Conservation (phyloP, 2,329 filamentous ascomycete genomes). For the Cucurbitaria berberidis region DNA sequence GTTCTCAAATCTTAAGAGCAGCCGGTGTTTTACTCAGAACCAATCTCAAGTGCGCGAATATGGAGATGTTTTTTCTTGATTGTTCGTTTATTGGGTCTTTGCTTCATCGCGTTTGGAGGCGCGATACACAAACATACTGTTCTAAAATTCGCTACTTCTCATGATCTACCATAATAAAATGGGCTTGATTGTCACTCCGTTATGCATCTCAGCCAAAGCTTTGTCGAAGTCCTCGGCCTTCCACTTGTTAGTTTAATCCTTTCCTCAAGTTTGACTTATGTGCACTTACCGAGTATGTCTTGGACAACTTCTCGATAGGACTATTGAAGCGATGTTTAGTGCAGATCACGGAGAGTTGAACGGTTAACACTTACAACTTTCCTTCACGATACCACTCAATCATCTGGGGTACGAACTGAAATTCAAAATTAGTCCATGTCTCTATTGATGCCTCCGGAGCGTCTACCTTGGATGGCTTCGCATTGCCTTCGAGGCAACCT, state of each 20-base stretch:
- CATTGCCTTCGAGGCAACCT: conserved; percentile 57
- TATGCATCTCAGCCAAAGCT: conserved; percentile 54
- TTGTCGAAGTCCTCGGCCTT: conserved; percentile 50
- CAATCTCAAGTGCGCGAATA: too few relatives aligned
- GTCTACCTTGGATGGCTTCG: conserved; percentile 42
- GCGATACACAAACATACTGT: too few relatives aligned
- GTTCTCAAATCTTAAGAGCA: too few relatives aligned
- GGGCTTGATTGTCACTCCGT: conserved; percentile 50
- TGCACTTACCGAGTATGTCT: conserved; percentile 46
- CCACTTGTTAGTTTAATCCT: neutral
- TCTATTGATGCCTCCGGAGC: neutral
- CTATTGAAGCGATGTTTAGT: conserved; percentile 1
- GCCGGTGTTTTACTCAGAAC: too few relatives aligned
- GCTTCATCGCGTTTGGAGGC: too few relatives aligned
- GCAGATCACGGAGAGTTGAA: neutral
- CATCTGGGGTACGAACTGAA: conserved; percentile 54
- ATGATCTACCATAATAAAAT: conserved; percentile 47
- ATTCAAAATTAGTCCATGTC: neutral
- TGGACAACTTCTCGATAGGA: conserved; percentile 55
- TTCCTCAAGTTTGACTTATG: neutral
- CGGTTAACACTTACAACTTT: conserved; percentile 40
- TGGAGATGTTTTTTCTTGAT: too few relatives aligned
- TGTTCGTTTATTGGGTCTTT: too few relatives aligned
- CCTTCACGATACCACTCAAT: conserved; percentile 57
- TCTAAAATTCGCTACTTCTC: too few relatives aligned